A percentile compares a stretch with the other conserved stretches of the same genome.
These are phyloP conservation scores for Suhomyces maxii DNA, from an alignment of 1,139 yeast genomes.

Conservation along the genomic window DNA sequence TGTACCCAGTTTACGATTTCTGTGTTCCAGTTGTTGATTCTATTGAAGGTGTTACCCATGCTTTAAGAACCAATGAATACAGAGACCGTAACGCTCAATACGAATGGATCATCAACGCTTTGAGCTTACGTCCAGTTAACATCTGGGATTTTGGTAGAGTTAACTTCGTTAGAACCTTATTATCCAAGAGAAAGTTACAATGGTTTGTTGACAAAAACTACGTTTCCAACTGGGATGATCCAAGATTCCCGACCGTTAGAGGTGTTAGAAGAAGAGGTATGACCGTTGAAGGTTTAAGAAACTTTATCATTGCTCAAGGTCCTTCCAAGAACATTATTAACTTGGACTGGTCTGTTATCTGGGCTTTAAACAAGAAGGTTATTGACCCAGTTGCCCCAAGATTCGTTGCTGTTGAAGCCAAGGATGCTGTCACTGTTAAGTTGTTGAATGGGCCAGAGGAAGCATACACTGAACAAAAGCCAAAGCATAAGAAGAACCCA, in stretches of 20 bases:
- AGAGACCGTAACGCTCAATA: constrained; percentile 98
- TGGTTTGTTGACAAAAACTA: constrained; percentile 93
- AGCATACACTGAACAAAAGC: constrained; percentile 67
- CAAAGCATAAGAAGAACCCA: constrained; percentile 95
- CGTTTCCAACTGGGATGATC: constrained; percentile 96
- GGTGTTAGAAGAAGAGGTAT: constrained; percentile 99
- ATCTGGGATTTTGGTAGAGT: constrained; percentile 98
- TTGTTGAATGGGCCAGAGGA: constrained; percentile 70
- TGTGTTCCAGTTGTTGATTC: constrained; percentile 96
- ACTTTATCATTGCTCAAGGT: constrained; percentile 91
- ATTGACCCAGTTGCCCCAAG: constrained; percentile 97
- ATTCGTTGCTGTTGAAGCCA: constrained; percentile 72
- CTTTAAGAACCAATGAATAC: constrained; percentile 95
- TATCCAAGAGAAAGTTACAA: constrained; percentile 95
- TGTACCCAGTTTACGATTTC: constrained; percentile 97
- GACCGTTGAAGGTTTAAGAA: constrained; percentile 95
- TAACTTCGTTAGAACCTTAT: constrained; percentile 89
- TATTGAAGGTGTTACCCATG: constrained; percentile 94
- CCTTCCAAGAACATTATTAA: constrained; percentile 95
- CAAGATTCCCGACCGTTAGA: constrained; percentile 97
- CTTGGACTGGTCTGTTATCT: constrained; percentile 93
- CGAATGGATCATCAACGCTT: constrained; percentile 87
- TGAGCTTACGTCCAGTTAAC: constrained; percentile 84
- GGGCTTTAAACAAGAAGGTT: constrained; percentile 96
- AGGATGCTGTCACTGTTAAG: constrained; percentile 63